These are phyloP conservation scores for Xylaria sp. DNA, from an alignment of 2,329 filamentous ascomycete species.

Conservation along the genomic window DNA sequence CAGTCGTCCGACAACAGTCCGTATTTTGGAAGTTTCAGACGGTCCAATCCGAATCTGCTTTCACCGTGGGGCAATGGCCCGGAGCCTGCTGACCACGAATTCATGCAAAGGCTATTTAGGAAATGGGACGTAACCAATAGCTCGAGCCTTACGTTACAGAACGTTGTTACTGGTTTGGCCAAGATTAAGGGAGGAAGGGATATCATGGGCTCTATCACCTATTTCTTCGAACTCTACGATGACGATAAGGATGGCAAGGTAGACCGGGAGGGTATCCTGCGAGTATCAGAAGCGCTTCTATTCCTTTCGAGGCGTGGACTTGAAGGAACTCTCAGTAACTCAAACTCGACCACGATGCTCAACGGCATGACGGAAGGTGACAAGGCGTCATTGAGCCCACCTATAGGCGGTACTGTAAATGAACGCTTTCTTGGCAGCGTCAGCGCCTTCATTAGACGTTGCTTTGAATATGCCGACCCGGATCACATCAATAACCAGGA, in stretches of 20 bases:
- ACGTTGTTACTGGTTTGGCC: constrained; percentile 90
- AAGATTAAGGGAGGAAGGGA: constrained; percentile 92
- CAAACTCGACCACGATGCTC: constrained; percentile 66
- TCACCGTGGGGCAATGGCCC: constrained; percentile 68
- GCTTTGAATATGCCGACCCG: constrained; percentile 97
- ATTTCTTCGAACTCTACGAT: constrained; percentile 98
- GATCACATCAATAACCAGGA: constrained; percentile 76
- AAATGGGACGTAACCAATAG: constrained; percentile 86
- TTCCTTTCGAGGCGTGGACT: constrained; percentile 92
- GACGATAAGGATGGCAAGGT: constrained; percentile 91
- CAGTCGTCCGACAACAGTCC: constrained; percentile 64
- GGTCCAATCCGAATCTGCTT: constrained; percentile 53
- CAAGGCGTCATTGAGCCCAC: constrained; percentile 53
- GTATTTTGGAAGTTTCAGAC: constrained; percentile 69
- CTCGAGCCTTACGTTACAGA: constrained; percentile 84
- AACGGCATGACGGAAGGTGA: constrained; percentile 55
- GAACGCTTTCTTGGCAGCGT: constrained; percentile 93
- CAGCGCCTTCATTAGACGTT: constrained; percentile 93
- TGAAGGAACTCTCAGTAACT: constrained; percentile 77
- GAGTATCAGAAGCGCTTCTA: constrained; percentile 92
- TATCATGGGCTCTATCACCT: constrained; percentile 97
- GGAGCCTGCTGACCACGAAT: constrained; percentile 91
- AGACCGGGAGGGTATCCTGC: constrained; percentile 91
- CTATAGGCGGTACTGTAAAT: constrained; percentile 71
- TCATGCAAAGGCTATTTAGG: constrained; percentile 86